These are phyloP conservation scores for Echinosophora koreensis DNA, from an alignment of 306 rosid genomes.

Conservation along the genomic window DNA sequence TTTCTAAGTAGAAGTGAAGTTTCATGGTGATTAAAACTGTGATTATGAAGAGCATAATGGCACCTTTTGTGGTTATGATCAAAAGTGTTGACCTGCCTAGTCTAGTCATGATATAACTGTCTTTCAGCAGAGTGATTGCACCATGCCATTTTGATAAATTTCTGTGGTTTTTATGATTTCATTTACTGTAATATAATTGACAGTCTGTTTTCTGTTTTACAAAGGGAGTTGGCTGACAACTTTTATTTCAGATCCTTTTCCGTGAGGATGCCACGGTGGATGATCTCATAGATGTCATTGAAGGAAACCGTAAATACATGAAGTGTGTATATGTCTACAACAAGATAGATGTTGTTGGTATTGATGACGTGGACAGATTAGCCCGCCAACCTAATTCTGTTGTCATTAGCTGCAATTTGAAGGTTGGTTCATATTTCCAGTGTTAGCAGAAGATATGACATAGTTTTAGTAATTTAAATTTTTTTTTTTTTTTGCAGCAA, in stretches of 20 bases:
- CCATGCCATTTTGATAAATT: constrained; percentile 21
- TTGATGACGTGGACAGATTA: constrained; percentile 94
- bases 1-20: constrained; percentile 17
- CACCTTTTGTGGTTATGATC: not conserved
- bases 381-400: constrained; percentile 94
- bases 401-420: constrained; percentile 95
- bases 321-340: constrained; percentile 97
- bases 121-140: constrained; percentile 11
- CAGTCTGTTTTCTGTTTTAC: constrained; percentile 1
- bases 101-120: constrained; percentile 33
- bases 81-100: constrained; percentile 11
- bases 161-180: constrained; percentile 25
- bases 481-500: not conserved
- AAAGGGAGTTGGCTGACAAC: constrained; percentile 15
- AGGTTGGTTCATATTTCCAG: constrained; percentile 60
- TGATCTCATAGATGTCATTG: constrained; percentile 98
- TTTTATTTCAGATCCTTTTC: constrained; percentile 77
- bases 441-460: constrained; percentile 1
- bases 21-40: not conserved
- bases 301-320: constrained; percentile 99
- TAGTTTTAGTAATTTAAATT: not conserved
- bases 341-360: constrained; percentile 97
- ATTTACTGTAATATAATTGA: constrained; percentile 11
- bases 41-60: constrained; percentile 25
- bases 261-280: constrained; percentile 99